phyloP scores from a whole-genome alignment of 2,329 filamentous ascomycete species.

The Exophiala phaeomuriformis region DNA sequence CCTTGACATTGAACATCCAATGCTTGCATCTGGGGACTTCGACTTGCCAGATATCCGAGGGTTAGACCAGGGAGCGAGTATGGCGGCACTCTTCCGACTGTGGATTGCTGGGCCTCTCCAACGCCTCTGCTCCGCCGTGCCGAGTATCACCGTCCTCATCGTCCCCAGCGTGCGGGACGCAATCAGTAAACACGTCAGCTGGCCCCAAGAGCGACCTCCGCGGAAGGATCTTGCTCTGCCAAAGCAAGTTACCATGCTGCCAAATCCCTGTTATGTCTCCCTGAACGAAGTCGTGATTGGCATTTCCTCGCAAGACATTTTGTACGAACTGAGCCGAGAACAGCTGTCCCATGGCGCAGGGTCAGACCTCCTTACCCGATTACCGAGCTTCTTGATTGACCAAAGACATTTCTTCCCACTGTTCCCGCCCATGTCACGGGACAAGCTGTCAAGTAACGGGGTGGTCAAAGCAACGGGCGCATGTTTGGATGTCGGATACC shows the following conservation, averaged over 20 bases:
- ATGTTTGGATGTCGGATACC: constrained; percentile 72
- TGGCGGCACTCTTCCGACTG: constrained; percentile 75
- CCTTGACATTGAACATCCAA: constrained; percentile 81
- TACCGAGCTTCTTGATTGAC: constrained; percentile 72
- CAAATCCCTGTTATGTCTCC: constrained; percentile 82
- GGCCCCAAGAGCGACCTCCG: constrained; percentile 68
- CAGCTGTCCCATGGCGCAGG: constrained; percentile 57
- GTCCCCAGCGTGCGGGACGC: constrained; percentile 76
- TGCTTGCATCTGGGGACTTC: constrained; percentile 73
- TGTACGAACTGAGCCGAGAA: constrained; percentile 73
- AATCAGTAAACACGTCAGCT: constrained; percentile 75
- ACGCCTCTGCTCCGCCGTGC: constrained; percentile 62
- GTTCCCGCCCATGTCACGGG: constrained; percentile 69
- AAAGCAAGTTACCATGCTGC: constrained; percentile 67
- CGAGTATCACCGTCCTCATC: constrained; percentile 72
- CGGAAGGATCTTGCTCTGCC: constrained; percentile 69
- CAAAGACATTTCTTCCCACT: constrained; percentile 87
- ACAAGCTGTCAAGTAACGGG: constrained; percentile 58
- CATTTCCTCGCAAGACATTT: constrained; percentile 72
- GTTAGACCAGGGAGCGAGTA: constrained; percentile 68
- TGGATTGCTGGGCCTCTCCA: constrained; percentile 68
- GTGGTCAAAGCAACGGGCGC: constrained; percentile 62
- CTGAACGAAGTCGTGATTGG: constrained; percentile 82
- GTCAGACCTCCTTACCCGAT: constrained; percentile 57
- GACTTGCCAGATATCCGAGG: constrained; percentile 55